phyloP scores from a whole-genome alignment of 179 eudicot species.

The Kewa caespitosa region DNA sequence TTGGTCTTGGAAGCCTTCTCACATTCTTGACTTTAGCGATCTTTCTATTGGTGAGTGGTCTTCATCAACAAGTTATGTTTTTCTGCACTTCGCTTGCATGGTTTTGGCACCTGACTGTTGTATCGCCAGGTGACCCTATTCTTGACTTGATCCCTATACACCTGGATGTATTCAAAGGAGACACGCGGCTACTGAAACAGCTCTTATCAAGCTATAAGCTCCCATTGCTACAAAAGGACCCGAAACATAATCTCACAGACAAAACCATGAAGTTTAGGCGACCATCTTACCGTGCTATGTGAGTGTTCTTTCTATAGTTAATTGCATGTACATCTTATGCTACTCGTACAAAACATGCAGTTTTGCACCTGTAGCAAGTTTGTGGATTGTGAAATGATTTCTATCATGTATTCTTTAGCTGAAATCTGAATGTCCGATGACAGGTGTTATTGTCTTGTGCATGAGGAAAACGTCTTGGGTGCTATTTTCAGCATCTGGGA shows the following conservation, averaged over 20 bases:
- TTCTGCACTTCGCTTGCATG: slow-evolving; percentile 9
- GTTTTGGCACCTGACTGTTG: slow-evolving; percentile 14
- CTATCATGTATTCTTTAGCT: neutral
- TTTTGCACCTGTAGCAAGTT: neutral
- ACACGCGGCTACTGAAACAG: slow-evolving; percentile 54
- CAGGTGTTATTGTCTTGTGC: slow-evolving; percentile 94
- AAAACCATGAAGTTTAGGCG: slow-evolving; percentile 46
- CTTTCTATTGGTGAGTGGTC: slow-evolving; percentile 65
- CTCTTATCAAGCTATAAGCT: slow-evolving; percentile 67
- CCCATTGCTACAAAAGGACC: slow-evolving; percentile 44
- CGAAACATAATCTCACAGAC: slow-evolving; percentile 25
- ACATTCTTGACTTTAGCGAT: slow-evolving; percentile 88
- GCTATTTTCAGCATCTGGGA: slow-evolving; percentile 80
- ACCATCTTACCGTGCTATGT: slow-evolving; percentile 80
- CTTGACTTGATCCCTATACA: slow-evolving; percentile 86
- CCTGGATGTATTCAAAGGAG: slow-evolving; percentile 81
- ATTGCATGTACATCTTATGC: neutral
- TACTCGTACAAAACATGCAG: slow-evolving; percentile 14
- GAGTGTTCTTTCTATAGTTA: slow-evolving; percentile 41
- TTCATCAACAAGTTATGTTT: neutral
- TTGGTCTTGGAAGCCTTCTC: slow-evolving; percentile 55
- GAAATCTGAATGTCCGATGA: slow-evolving; percentile 9
- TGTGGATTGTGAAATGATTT: neutral
- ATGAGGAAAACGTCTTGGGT: slow-evolving; percentile 77
- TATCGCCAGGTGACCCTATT: slow-evolving; percentile 72